Evolutionary conservation across 768 basidiomycete species (phyloP).

Genomic region (Suillus luteus): DNA sequence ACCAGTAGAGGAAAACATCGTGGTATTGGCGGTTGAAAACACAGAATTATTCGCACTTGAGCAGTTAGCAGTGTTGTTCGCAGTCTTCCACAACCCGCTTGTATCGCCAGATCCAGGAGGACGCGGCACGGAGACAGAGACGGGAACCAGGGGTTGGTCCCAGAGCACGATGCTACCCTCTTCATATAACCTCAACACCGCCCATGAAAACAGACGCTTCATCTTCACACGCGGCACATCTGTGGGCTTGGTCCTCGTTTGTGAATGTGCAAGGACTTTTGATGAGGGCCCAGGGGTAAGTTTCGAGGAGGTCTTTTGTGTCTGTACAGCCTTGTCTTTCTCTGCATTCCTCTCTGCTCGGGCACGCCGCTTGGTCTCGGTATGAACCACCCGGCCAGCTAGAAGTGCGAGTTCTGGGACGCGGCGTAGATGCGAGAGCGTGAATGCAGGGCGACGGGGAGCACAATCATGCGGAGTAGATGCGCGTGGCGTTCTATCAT

Average conservation of each 20-base stretch:
- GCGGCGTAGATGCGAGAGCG: conserved; percentile 73
- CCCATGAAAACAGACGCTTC: conserved; percentile 70
- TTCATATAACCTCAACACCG: conserved; percentile 60
- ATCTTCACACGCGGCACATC: conserved; percentile 45
- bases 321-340: conserved; percentile 28
- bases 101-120: conserved; percentile 20
- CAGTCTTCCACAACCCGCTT: conserved; percentile 52
- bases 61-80: conserved; percentile 27
- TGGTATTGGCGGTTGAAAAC: conserved; percentile 21
- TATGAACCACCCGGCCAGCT: conserved; percentile 63
- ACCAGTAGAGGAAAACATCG: conserved; percentile 31
- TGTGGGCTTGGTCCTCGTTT: conserved; percentile 3
- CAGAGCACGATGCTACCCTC: conserved; percentile 78
- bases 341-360: conserved; percentile 49
- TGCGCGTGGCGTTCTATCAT: conserved; percentile 9
- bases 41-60: conserved; percentile 27
- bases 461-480: neutral
- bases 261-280: neutral
- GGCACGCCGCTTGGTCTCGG: conserved; percentile 56
- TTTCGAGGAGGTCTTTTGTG: neutral
- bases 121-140: conserved; percentile 7
- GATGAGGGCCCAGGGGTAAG: neutral
- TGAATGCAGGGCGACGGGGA: conserved; percentile 41
- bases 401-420: conserved; percentile 71
- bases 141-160: conserved; percentile 55